Evolutionary conservation across 1,139 yeast genomes (phyloP).

Genomic region (Suhomyces chickasaworum): DNA sequence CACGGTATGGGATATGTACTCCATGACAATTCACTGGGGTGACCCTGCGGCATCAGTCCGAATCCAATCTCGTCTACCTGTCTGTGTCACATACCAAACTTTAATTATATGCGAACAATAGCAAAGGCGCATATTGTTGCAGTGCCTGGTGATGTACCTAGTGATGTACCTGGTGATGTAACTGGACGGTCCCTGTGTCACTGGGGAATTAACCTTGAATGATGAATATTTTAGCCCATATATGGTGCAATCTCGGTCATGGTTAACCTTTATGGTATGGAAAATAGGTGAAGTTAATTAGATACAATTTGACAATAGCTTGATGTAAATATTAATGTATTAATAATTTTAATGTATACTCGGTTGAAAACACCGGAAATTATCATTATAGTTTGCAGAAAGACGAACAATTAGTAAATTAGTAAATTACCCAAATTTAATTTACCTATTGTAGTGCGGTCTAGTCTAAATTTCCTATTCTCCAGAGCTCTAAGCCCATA

Average conservation of each 20-base stretch:
- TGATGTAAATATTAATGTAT: neutral
- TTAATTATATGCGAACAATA: neutral
- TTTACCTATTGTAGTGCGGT: neutral
- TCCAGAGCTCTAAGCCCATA: slow-evolving; percentile 85
- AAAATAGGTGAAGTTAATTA: neutral
- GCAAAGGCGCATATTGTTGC: neutral
- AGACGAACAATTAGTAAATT: too few species aligned
- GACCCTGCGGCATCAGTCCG: slow-evolving; percentile 1
- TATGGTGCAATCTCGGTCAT: neutral
- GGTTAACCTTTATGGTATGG: neutral
- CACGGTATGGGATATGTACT: neutral
- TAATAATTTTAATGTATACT: neutral
- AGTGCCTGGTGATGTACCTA: neutral
- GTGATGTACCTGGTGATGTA: neutral
- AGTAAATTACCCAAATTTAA: too few species aligned
- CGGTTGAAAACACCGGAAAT: neutral
- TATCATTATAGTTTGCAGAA: too few species aligned
- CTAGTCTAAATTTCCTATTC: slow-evolving; percentile 50
- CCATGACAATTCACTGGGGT: slow-evolving; percentile 1
- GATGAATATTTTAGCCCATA: neutral
- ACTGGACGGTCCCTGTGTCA: neutral
- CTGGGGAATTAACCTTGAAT: neutral
- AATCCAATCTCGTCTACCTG: neutral
- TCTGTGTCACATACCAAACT: neutral
- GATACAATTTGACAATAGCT: neutral